phyloP scores from a whole-genome alignment of 2,329 filamentous ascomycete genomes.

The Xylaria sp. region DNA sequence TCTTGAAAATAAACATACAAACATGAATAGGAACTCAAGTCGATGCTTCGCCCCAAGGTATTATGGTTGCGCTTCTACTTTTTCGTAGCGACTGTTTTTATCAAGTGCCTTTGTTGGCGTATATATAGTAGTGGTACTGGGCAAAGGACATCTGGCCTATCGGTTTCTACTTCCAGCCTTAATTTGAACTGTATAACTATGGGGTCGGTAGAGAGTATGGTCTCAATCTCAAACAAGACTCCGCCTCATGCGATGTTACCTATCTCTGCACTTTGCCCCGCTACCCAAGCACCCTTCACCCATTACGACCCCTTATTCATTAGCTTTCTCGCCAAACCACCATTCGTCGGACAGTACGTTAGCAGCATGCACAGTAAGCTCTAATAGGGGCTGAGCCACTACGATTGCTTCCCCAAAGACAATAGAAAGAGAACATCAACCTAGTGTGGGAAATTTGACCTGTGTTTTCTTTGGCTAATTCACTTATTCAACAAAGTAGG shows the following conservation, averaged over 20 bases:
- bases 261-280: no score
- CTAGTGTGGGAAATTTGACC: no score
- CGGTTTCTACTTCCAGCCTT: no score
- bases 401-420: no score
- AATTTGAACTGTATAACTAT: background rate
- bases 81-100: no score
- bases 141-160: no score
- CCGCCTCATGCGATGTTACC: slow-evolving; percentile 18
- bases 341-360: background rate
- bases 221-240: background rate
- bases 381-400: background rate
- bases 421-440: no score
- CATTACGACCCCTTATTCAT: slow-evolving; percentile 4
- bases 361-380: background rate
- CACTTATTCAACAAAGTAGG: no score
- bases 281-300: slow-evolving; percentile 16
- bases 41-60: background rate
- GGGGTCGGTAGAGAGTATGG: background rate
- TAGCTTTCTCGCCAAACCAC: background rate
- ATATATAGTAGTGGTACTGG: no score
- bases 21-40: background rate
- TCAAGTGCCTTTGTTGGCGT: no score
- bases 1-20: background rate
- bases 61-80: background rate
- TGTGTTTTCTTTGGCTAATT: no score